Evolutionary conservation across 2,329 filamentous ascomycete genomes (phyloP).

Genomic region (Penicillium sp.): DNA sequence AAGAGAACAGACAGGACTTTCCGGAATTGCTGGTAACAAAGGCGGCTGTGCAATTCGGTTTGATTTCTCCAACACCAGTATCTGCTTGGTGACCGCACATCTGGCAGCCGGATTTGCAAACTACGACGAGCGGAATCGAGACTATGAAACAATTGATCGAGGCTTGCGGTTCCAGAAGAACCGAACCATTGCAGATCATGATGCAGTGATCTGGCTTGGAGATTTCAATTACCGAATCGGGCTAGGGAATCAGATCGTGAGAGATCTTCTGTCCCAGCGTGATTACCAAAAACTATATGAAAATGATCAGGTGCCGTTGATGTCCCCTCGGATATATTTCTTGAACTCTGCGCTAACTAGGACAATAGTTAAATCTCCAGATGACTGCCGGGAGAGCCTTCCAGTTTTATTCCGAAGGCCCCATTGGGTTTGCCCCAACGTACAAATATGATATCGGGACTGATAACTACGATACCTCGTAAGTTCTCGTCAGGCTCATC

Average conservation of each 20-base stretch:
- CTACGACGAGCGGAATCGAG: conserved; percentile 91
- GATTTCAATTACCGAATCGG: conserved; percentile 99
- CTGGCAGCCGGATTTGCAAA: conserved; percentile 94
- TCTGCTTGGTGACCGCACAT: conserved; percentile 96
- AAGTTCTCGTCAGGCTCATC: conserved; percentile 33
- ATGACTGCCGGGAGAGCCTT: conserved; percentile 93
- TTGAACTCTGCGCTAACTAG: conserved; percentile 11
- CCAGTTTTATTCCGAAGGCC: conserved; percentile 85
- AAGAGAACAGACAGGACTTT: conserved; percentile 70
- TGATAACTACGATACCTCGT: conserved; percentile 90
- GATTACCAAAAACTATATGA: conserved; percentile 81
- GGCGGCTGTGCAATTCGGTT: conserved; percentile 95
- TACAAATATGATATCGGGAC: conserved; percentile 93
- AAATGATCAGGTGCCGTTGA: conserved; percentile 73
- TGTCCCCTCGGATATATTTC: background rate
- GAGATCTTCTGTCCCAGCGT: conserved; percentile 68
- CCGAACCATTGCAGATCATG: conserved; percentile 86
- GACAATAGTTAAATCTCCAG: conserved; percentile 75
- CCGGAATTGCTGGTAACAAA: conserved; percentile 97
- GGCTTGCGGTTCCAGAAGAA: conserved; percentile 91
- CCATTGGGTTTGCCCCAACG: conserved; percentile 85
- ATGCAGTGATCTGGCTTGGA: conserved; percentile 88
- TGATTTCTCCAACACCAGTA: conserved; percentile 86
- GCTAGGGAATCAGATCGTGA: conserved; percentile 73
- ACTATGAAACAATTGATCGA: conserved; percentile 85